These are phyloP conservation scores for Sphaerulina populicola DNA, from an alignment of 2,329 filamentous ascomycete species.

Conservation along the genomic window DNA sequence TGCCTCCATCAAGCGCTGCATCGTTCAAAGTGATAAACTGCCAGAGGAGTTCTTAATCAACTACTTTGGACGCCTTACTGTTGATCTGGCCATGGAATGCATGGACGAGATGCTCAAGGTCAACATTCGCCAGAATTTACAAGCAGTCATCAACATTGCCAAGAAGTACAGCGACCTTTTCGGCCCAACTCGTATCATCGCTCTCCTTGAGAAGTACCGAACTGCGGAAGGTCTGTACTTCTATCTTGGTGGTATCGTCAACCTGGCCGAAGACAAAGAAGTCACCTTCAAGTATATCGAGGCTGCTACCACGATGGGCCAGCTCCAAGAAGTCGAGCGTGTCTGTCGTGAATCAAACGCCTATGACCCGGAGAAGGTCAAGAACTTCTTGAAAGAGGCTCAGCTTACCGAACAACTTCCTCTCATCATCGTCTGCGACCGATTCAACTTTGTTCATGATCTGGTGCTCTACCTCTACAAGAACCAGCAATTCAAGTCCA, in stretches of 20 bases:
- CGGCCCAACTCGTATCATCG: slow-evolving; percentile 77
- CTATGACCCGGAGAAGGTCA: slow-evolving; percentile 92
- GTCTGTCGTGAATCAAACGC: slow-evolving; percentile 73
- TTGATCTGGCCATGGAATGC: slow-evolving; percentile 90
- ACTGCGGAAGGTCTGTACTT: slow-evolving; percentile 96
- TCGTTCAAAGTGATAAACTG: slow-evolving; percentile 78
- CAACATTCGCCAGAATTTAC: slow-evolving; percentile 95
- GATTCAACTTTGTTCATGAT: slow-evolving; percentile 98
- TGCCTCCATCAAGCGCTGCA: slow-evolving; percentile 77
- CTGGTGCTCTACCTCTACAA: slow-evolving; percentile 95
- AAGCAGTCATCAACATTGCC: slow-evolving; percentile 86
- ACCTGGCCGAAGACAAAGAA: slow-evolving; percentile 87
- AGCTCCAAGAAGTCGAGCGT: slow-evolving; percentile 92
- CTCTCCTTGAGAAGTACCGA: slow-evolving; percentile 94
- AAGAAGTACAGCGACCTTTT: slow-evolving; percentile 97
- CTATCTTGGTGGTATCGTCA: slow-evolving; percentile 96
- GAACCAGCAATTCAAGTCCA: slow-evolving; percentile 98
- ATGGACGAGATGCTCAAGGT: slow-evolving; percentile 91
- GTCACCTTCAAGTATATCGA: slow-evolving; percentile 99
- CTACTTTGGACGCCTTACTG: slow-evolving; percentile 89
- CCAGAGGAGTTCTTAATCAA: slow-evolving; percentile 82
- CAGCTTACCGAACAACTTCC: slow-evolving; percentile 85
- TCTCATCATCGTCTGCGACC: slow-evolving; percentile 95
- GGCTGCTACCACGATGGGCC: slow-evolving; percentile 84
- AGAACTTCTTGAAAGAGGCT: slow-evolving; percentile 98